These are phyloP conservation scores for Polytrichum formosum DNA, from an alignment of 225 moss, liverwort and hornwort species.

Conservation along the genomic window DNA sequence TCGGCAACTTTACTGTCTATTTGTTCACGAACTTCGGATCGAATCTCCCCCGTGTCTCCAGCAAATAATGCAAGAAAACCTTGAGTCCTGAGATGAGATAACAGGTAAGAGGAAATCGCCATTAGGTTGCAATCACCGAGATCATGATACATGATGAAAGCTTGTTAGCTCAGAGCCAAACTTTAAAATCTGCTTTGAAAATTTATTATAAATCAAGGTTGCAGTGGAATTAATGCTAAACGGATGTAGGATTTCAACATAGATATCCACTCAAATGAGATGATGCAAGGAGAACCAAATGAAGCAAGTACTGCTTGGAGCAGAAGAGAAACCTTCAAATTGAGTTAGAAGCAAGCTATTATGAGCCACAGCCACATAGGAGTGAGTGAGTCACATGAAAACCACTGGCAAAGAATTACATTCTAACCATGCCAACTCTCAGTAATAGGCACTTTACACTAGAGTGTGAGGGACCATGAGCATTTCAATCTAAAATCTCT, in stretches of 20 bases:
- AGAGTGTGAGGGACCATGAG: neutral
- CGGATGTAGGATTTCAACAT: no score
- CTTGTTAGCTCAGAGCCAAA: no score
- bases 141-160: no score
- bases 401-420: neutral
- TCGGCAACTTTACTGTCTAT: constrained; percentile 90
- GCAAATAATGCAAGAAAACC: constrained; percentile 87
- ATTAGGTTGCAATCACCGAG: no score
- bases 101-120: neutral
- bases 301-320: neutral
- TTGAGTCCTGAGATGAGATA: constrained; percentile 53
- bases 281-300: neutral
- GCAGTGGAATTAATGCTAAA: no score
- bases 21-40: constrained; percentile 90
- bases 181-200: no score
- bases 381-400: neutral
- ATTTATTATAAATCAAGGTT: no score
- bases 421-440: neutral
- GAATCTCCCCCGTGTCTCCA: constrained; percentile 88
- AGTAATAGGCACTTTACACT: neutral
- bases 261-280: neutral
- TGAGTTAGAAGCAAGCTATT: neutral
- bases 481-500: neutral
- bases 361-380: neutral
- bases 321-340: neutral